These are phyloP conservation scores for Penicillium sumatraense DNA, from an alignment of 2,329 filamentous ascomycete genomes.

Conservation along the genomic window DNA sequence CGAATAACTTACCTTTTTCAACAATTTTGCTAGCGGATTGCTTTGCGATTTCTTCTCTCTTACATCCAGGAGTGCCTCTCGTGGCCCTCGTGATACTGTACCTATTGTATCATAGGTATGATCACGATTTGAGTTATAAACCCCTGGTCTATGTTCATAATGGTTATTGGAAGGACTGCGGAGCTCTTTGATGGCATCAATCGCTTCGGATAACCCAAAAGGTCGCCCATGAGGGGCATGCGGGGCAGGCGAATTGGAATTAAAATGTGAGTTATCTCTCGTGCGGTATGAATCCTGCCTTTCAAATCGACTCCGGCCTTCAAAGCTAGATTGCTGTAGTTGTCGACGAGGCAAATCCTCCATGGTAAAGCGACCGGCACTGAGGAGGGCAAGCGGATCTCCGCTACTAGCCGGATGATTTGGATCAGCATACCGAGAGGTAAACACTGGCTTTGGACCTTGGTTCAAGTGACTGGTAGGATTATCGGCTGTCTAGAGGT, in stretches of 20 bases:
- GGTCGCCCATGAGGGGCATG: constrained; percentile 14
- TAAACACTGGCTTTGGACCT: constrained; percentile 43
- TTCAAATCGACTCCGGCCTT: constrained; percentile 7
- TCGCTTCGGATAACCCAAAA: constrained; percentile 6
- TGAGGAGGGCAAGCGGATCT: constrained; percentile 51
- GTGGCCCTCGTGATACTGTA: no score
- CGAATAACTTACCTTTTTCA: constrained; percentile 32
- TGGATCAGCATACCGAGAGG: constrained; percentile 56
- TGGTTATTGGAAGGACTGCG: background rate
- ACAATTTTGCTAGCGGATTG: constrained; percentile 27
- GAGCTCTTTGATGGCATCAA: constrained; percentile 2
- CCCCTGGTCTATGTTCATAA: background rate
- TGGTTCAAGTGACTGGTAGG: constrained; percentile 45
- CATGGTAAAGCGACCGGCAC: constrained; percentile 49
- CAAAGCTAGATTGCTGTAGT: background rate
- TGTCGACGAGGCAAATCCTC: constrained; percentile 11
- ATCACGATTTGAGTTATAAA: background rate
- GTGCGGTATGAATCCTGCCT: background rate
- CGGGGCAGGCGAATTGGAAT: constrained; percentile 6
- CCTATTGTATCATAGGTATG: no score
- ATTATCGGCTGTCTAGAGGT: constrained; percentile 39
- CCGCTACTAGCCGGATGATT: constrained; percentile 57
- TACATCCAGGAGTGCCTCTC: background rate
- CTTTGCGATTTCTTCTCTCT: constrained; percentile 2
- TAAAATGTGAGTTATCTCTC: background rate